Evolutionary conservation across 2,329 filamentous ascomycete species (phyloP), one percentile per base, ranked within the genome.

Genomic region (Chaetomium sp.): DNA sequence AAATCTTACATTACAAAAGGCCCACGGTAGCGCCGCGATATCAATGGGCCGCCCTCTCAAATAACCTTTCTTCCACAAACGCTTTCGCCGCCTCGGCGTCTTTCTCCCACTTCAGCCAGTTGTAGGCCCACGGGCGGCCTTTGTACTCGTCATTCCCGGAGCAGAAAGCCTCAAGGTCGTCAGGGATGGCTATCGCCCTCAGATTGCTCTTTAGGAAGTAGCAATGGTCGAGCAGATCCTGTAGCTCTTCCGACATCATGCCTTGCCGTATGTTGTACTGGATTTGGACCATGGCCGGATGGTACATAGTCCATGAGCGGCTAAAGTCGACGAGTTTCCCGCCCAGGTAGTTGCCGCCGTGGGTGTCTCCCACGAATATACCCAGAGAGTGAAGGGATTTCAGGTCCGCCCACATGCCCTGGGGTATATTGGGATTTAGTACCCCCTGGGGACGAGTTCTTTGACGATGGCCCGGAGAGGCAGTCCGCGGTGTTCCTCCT

Each of bases 401-500:
- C 12, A 54, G 41, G 42, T 55, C 53, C 11, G 6, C 6, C 57
- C 59, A 59, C 45, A 58, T 49, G 9, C 33, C 14, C 2, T 12
- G 34, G 33, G 53, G 14, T 7, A 46, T 44, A 11, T n/a, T 46
- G 2, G 42, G 19, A n/a, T 34, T 10, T 27, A 27, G 3, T 27
- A 2, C 19, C 19, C 19, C 19, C 19, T 27, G 7, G 38, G 4
- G 6, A 48, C 54, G n/a, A 59, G 33, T 6, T 57, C 47, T 45
- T 61, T 61, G 41, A 58, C 57, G 35, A 59, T 59, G 6, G 53
- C 57, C 4, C 54, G 53, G 46, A 61, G 48, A 4, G 59, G 59
- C 4, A 53, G 48, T 10, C 41, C 48, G 35, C 41, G 53, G 50
- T 55, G 46, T 10, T 56, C 5, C 19, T 58, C 49, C 27, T 11